Evolutionary conservation across 495 filamentous ascomycete species (phyloP).

Genomic region (Aspergillus homomorphus): DNA sequence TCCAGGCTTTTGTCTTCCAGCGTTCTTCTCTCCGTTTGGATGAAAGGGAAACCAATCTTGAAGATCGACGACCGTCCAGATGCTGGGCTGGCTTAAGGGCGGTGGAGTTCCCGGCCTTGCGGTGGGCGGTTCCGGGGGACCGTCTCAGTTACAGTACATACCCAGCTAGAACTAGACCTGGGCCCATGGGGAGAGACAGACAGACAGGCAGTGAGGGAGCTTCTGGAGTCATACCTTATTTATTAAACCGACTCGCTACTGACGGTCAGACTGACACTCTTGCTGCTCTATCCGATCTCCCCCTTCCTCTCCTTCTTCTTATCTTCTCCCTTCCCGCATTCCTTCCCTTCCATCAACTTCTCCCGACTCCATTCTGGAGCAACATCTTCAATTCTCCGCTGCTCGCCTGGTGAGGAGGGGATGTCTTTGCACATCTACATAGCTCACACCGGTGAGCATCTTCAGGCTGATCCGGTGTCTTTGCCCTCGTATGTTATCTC

Average conservation of each 20-base stretch:
- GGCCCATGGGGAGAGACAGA: too few relatives aligned
- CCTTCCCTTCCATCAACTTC: constrained; percentile 7
- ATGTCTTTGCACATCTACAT: constrained; percentile 82
- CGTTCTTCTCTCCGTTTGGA: background rate
- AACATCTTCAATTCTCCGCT: constrained; percentile 24
- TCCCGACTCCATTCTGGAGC: background rate
- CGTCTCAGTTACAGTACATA: constrained; percentile 11
- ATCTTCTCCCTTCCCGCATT: constrained; percentile 30
- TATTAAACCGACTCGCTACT: background rate
- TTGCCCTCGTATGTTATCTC: constrained; percentile 63
- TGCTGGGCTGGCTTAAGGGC: constrained; percentile 8
- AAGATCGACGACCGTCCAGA: background rate
- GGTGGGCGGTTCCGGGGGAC: constrained; percentile 13
- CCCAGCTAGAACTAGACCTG: constrained; percentile 21
- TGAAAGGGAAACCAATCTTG: background rate
- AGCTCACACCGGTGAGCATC: constrained; percentile 83
- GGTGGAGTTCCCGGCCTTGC: constrained; percentile 18
- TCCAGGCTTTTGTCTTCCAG: background rate
- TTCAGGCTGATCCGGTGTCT: constrained; percentile 65
- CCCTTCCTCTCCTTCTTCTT: constrained; percentile 3
- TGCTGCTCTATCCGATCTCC: background rate
- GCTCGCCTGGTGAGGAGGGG: constrained; percentile 41
- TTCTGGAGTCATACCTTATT: too few relatives aligned
- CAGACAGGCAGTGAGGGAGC: too few relatives aligned
- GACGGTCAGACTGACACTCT: background rate